These are phyloP conservation scores for Monosporozyma yasuniensis DNA, from an alignment of 805 yeast genomes.

Conservation along the genomic window DNA sequence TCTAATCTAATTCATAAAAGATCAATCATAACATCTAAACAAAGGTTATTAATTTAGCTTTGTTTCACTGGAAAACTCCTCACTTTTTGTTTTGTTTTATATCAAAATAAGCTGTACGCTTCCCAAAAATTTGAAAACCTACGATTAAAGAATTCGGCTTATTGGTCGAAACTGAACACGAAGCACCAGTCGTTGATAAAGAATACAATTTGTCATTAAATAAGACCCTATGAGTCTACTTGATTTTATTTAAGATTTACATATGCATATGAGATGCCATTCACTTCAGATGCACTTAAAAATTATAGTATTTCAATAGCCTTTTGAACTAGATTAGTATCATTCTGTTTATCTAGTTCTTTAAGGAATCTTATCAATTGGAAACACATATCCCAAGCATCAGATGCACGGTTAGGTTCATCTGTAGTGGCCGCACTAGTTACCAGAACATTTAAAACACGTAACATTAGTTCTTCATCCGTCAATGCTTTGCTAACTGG, in stretches of 20 bases:
- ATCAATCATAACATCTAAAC: no score
- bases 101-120: neutral
- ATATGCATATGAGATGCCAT: neutral
- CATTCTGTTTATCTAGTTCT: slow-evolving; percentile 24
- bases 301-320: slow-evolving; percentile 17
- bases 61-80: neutral
- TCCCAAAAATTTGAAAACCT: neutral
- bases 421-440: slow-evolving; percentile 22
- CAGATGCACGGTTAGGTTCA: slow-evolving; percentile 21
- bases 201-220: neutral
- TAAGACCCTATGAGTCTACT: neutral
- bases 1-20: no score
- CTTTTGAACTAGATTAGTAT: slow-evolving; percentile 16
- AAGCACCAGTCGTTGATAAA: neutral
- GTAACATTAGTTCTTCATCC: slow-evolving; percentile 27
- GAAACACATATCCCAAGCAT: slow-evolving; percentile 31
- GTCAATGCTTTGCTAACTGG: slow-evolving; percentile 14
- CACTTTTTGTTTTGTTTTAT: neutral
- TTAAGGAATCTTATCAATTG: slow-evolving; percentile 25
- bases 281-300: neutral
- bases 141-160: neutral
- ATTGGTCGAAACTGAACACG: neutral
- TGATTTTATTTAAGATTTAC: neutral
- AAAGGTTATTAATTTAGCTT: no score
- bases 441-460: slow-evolving; percentile 23